These are phyloP conservation scores for Kodamaea hsintzibuensis DNA, from an alignment of 805 yeast species.

Conservation along the genomic window DNA sequence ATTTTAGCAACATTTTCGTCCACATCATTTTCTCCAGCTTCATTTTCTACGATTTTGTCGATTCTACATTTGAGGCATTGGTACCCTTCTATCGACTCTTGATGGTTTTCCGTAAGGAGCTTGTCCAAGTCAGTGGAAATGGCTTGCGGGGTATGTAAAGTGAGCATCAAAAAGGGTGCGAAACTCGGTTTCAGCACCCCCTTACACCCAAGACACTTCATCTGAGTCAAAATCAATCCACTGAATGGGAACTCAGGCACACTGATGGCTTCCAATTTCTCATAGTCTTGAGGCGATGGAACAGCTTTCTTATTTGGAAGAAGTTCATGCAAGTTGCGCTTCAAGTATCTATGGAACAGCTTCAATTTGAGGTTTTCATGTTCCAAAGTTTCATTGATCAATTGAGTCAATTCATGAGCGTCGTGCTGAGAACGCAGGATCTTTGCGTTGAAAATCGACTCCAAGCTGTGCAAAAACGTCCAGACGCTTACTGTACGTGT, in stretches of 20 bases:
- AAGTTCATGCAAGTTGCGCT: constrained; percentile 9
- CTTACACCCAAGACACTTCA: constrained; percentile 70
- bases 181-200: constrained; percentile 57
- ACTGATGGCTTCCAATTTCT: constrained; percentile 15
- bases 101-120: constrained; percentile 56
- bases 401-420: constrained; percentile 88
- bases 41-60: constrained; percentile 30
- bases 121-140: constrained; percentile 47
- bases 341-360: constrained; percentile 26
- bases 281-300: constrained; percentile 12
- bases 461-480: constrained; percentile 75
- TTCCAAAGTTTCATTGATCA: constrained; percentile 75
- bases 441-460: constrained; percentile 66
- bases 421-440: constrained; percentile 87
- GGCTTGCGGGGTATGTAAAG: constrained; percentile 71
- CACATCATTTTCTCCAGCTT: constrained; percentile 20
- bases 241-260: constrained; percentile 73
- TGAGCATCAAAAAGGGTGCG: constrained; percentile 67
- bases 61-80: constrained; percentile 73
- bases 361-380: constrained; percentile 54
- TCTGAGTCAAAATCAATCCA: constrained; percentile 64
- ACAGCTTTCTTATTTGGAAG: constrained; percentile 1
- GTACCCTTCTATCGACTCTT: constrained; percentile 75
- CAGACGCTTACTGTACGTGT: constrained; percentile 67
- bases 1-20: constrained; percentile 29